A percentile compares a stretch with the other conserved stretches of the same genome.
These are phyloP conservation scores for Syzygium grande DNA, from an alignment of 345 rosid genomes.

Conservation along the genomic window DNA sequence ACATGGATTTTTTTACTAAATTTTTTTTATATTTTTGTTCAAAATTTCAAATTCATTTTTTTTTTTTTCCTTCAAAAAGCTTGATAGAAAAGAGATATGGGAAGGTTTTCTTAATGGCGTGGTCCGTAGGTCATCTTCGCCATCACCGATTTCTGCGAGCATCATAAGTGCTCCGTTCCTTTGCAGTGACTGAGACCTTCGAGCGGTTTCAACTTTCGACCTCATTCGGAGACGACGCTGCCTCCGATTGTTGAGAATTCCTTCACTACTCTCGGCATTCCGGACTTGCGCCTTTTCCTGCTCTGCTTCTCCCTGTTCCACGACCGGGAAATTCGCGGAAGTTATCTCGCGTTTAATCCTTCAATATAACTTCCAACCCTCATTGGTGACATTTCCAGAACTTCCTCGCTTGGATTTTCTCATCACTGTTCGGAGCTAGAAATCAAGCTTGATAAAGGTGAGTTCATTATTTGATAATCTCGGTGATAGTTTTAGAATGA, in stretches of 20 bases:
- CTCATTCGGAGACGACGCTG: not conserved
- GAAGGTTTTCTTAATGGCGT: too few relatives aligned
- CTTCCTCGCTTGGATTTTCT: too few relatives aligned
- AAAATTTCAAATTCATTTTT: too few relatives aligned
- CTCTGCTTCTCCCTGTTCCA: not conserved
- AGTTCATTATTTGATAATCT: not conserved
- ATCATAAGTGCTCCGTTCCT: not conserved
- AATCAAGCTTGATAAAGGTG: not conserved
- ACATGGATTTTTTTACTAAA: too few relatives aligned
- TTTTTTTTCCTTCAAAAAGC: too few relatives aligned
- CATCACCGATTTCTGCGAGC: too few relatives aligned
- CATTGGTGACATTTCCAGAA: too few relatives aligned
- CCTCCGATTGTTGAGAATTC: not conserved
- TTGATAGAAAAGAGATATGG: too few relatives aligned
- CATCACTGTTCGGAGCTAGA: too few relatives aligned
- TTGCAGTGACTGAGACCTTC: not conserved
- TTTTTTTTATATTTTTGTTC: too few relatives aligned
- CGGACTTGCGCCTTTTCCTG: not conserved
- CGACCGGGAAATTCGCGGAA: not conserved
- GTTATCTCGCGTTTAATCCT: not conserved
- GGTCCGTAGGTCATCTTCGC: too few relatives aligned
- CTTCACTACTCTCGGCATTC: not conserved
- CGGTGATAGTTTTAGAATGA: not conserved
- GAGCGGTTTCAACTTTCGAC: not conserved
- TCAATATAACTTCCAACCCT: too few relatives aligned